Base-by-base conservation (phyloP, 78 protist species). In the Guillardia theta region DNA sequence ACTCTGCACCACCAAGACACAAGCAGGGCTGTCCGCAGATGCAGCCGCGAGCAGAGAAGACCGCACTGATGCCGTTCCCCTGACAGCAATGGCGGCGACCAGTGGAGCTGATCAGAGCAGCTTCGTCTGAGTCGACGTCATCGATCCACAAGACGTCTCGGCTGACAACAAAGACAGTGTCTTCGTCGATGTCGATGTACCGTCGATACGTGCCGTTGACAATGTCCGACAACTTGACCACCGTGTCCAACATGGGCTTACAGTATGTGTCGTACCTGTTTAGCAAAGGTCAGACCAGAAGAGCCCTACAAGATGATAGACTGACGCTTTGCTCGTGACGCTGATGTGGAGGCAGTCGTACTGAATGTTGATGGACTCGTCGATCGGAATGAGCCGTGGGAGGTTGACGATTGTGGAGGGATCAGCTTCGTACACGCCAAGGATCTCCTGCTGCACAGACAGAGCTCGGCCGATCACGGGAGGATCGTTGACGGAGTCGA, bases 101-200 rank as follows among this genome's bases (percentile, higher is more conserved):
- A 24, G 21, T 30, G 70, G 27, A 58, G 70, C 70, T 30, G 70
- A 58, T 58, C 27, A 58, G 70, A 6, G 27, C 27, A 1, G 90
- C 90, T 4, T 78, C 90, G 18, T 43, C 48, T 4, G 53, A 15
- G 48, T 78, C 90, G 30, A 78, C 90, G 33, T 78, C 90, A 15
- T 78, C 50, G 9, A 78, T 78, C 90, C 90, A 78, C 33, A 78
- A 36, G 10, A n/a, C 24, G 90, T 43, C 48, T 0, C 53, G 90
- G 21, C 53, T 43, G 45, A 78, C 24, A 4, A 21, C 1, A 30
- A 78, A n/a, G 37, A 8, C 24, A 0, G 90, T 78, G 12, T 78
- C 90, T 30, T 78, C 90, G 48, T 78, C 90, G 24, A 78, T 30
- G 48, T 78, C 90, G 1, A 78, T 78, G 48, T 43, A 78, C 50